Evolutionary conservation across 2,329 filamentous ascomycete species (phyloP), one percentile per base, ranked within the genome.

Genomic region (Pseudophaeomoniella oleicola): DNA sequence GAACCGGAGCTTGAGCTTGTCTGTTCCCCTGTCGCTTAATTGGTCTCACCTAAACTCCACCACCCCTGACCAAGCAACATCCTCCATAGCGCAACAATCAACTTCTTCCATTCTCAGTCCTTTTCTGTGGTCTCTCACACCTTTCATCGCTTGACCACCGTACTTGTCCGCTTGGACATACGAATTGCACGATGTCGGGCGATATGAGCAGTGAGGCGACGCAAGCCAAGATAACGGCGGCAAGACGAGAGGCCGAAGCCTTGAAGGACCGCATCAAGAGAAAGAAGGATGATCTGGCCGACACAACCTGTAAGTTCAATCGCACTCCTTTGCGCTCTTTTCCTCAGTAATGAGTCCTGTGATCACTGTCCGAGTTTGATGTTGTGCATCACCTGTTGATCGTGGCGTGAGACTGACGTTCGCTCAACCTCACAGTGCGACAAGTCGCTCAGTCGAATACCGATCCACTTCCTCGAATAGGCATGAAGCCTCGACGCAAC

Each of bases 251-350:
- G 72, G 90, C 90, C 53, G 90, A 96, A 71, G 87, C 83, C 37
- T 70, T 96, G 51, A 96, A 96, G 72, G 88, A 96, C 62, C 81
- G 84, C 63, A 96, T 96, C 76, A 96, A 94, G 80, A 78, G 87
- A 66, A 94, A 93, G 78, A 96, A 96, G 81, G 90, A 98, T 75
- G 90, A 96, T 67, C 75, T 98, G 51, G 88, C 88, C 58, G 90
- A 98, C 64, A 93, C 87, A 46, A 92, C 87, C 57, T 80, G 90
- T 98, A 78, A 75, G 88, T 44, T 38, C 22, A 39, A 19, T 15
- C 34, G 16, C 33, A 27, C 27, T 31, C 19, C 35, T 35, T 30
- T 40, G 38, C 39, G 35, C 16, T 34, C 34, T 17, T 30, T 31
- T 19, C 36, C 36, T 35, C 43, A 42, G 43, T 39, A 32, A 40